Evolutionary conservation across 2,329 filamentous ascomycete species (phyloP).

Genomic region (Sclerotiophoma versabilis): DNA sequence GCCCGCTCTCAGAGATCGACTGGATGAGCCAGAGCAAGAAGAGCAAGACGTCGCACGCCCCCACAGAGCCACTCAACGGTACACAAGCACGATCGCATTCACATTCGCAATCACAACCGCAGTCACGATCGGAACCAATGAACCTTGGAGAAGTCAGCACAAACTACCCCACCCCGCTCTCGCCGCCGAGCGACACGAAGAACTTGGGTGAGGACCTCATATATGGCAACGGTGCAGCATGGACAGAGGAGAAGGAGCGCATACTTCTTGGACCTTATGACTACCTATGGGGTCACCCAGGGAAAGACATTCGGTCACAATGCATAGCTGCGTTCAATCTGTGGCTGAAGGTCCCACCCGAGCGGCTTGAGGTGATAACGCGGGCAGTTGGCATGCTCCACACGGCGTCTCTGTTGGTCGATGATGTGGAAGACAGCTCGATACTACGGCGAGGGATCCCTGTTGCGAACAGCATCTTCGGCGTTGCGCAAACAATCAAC

Average conservation of each 20-base stretch:
- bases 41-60: constrained; percentile 42
- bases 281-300: constrained; percentile 79
- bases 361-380: constrained; percentile 76
- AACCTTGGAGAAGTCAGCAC: constrained; percentile 24
- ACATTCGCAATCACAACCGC: not conserved
- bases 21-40: constrained; percentile 52
- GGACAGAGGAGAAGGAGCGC: constrained; percentile 78
- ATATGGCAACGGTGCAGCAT: constrained; percentile 57
- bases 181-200: constrained; percentile 37
- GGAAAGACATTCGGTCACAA: constrained; percentile 83
- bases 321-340: constrained; percentile 82
- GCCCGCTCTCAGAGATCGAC: constrained; percentile 49
- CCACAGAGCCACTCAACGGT: constrained; percentile 19
- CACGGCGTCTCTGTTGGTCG: constrained; percentile 81
- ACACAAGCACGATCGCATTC: constrained; percentile 1
- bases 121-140: constrained; percentile 20
- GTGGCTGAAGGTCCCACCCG: constrained; percentile 76
- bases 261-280: constrained; percentile 80
- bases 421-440: constrained; percentile 87
- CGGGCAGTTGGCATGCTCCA: constrained; percentile 85
- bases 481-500: constrained; percentile 87
- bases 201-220: constrained; percentile 50
- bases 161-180: constrained; percentile 40
- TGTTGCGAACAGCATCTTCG: constrained; percentile 84
- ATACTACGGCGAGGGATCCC: constrained; percentile 78